Conservation (phyloP, 768 basidiomycete genomes). For the Cubamyces sp. region DNA sequence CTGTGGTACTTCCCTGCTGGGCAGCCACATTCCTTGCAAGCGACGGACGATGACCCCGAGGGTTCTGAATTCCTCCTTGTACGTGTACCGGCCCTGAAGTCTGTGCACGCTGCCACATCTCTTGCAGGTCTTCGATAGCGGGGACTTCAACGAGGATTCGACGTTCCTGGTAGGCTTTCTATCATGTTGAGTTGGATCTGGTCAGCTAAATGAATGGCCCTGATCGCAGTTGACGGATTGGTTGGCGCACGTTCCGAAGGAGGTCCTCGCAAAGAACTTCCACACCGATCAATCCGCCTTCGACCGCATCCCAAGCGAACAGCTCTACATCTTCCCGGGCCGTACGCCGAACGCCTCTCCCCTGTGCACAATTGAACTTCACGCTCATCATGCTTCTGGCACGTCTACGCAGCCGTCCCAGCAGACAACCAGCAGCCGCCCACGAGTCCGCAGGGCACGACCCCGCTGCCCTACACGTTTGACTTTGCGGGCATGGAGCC, state of each 20-base stretch:
- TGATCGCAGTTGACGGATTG: conserved; percentile 34
- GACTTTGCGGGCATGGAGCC: conserved; percentile 48
- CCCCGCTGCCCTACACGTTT: conserved; percentile 52
- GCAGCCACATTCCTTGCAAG: conserved; percentile 43
- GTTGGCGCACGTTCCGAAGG: conserved; percentile 39
- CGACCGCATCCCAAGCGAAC: conserved; percentile 32
- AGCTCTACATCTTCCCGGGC: conserved; percentile 38
- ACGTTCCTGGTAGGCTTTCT: conserved; percentile 37
- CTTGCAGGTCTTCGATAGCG: conserved; percentile 44
- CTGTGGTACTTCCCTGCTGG: conserved; percentile 44
- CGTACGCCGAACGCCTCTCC: conserved; percentile 3
- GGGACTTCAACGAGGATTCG: conserved; percentile 38
- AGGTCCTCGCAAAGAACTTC: conserved; percentile 43
- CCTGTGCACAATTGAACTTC: not conserved
- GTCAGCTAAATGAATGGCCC: not conserved
- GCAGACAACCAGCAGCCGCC: conserved; percentile 40
- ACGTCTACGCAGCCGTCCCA: conserved; percentile 29
- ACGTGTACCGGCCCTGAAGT: conserved; percentile 21
- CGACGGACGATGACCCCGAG: conserved; percentile 31
- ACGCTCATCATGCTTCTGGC: not conserved
- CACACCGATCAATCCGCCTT: conserved; percentile 32
- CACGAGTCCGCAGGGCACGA: conserved; percentile 47
- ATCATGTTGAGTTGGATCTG: conserved; percentile 5
- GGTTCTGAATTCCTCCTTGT: conserved; percentile 34
- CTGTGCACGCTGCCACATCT: not conserved